Base-by-base conservation (phyloP, 371 early-diverging fungal genomes). In the Mucor plumbeus region DNA sequence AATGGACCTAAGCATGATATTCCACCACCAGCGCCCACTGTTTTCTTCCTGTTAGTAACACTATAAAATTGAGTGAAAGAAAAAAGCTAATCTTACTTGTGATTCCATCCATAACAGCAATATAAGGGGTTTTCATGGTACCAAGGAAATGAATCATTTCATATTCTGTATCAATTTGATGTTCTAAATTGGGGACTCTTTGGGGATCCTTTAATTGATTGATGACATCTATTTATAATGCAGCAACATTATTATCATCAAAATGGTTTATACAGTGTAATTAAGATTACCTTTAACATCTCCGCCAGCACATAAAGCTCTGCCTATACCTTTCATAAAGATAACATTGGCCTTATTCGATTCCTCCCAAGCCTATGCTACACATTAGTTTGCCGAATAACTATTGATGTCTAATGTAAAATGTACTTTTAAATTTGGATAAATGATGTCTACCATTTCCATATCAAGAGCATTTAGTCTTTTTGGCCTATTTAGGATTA, bases 21-120 rank as follows among this genome's bases (percentile, higher is more conserved):
- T 17, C 97, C 98, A 36, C 94, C 93, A 34, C 98, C 99, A 36
- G 95, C 97, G 33, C 99, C 99, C 95, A 96, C 93, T 92, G 70
- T 54, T 17, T 5, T 38, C 14, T 43, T 48, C 19, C 8, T 8
- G 8, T 63, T 7, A 33, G 17, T 38, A 31, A 50, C 2, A 26
- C 44, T 9, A 7, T 34, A 10, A 1, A 62, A 21, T 34, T 5
- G 33, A 7, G 7, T 13, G n/a, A 50, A 19, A 3, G 5, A 35
- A 21, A 5, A 26, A 8, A 9, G 11, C 4, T 26, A n/a, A 26
- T 26, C 84, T 65, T 82, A 93, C 93, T 92, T 39, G 96, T 94
- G 66, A 94, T 91, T 5, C 98, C 98, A 72, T 94, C 82, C 76
- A 97, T 86, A 39, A 97, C 76, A 21, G 91, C 87, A 48, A 97